Evolutionary conservation across 192 early-diverging fungal genomes (phyloP), one percentile per base, ranked within the genome.

Genomic region (Haplosporangium gracile): DNA sequence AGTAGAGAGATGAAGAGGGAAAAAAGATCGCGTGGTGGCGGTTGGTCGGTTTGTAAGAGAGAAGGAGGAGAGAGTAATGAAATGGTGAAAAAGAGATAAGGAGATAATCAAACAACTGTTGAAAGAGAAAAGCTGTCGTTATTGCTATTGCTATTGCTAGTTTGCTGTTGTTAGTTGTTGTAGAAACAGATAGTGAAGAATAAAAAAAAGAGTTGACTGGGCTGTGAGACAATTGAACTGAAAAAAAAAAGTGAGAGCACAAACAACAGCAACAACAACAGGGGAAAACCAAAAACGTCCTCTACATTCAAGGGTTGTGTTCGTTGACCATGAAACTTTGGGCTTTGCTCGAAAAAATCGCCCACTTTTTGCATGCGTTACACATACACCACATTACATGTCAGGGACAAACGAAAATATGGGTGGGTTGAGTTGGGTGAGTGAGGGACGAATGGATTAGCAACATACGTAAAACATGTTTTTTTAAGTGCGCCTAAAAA

Each of bases 111-210:
- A 63, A 10, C 57, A 29, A 63, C 57, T 2, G 57, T 65, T 29
- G 55, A 60, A n/a, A 29, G 10, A 26, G 26, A 26, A 8, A 32
- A 65, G 13, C 51, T 53, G 55, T 26, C 0, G 47, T 7, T 57
- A 6, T 57, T 24, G 22, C 24, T 7, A 60, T 32, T 32, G 60
- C n/a, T 65, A 51, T 20, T 65, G 60, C 60, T 65, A 65, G 11
- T 15, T 76, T 40, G 65, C 49, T 60, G 45, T 40, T 57, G 53
- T 29, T 77, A 63, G 24, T 57, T 65, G 55, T 26, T 57, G 13
- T 65, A 65, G 60, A 65, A 65, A 65, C 60, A 65, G 60, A 65
- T 65, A 32, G 11, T 65, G 60, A 32, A 65, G 26, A 26, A 11
- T 43, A 43, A 10, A 11, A 57, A 45, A 13, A 11, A 26, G 22